Evolutionary conservation across 2,329 filamentous ascomycete species (phyloP).

Genomic region (Fonsecaea erecta): DNA sequence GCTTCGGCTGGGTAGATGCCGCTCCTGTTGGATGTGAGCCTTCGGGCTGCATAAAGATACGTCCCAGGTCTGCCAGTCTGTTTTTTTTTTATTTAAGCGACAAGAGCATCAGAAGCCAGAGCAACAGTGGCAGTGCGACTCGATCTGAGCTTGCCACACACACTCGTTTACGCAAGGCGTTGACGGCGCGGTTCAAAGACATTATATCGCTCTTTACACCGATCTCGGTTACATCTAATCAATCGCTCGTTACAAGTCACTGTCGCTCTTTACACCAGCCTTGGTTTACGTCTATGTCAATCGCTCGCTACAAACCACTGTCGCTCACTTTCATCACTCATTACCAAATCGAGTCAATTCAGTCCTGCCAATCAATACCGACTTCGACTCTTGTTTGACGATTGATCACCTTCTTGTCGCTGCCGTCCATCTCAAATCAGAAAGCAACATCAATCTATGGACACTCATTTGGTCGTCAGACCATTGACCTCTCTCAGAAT

Average conservation of each 20-base stretch:
- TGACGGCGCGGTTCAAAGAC: not conserved
- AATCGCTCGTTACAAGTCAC: too few relatives aligned
- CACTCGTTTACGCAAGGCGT: not conserved
- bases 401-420: too few relatives aligned
- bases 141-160: constrained; percentile 11
- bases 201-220: not conserved
- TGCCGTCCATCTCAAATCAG: too few relatives aligned
- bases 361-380: too few relatives aligned
- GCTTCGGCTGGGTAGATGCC: constrained; percentile 4
- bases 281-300: not conserved
- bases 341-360: not conserved
- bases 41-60: constrained; percentile 7
- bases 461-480: too few relatives aligned
- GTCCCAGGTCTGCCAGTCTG: constrained; percentile 12
- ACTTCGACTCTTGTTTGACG: too few relatives aligned
- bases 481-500: too few relatives aligned
- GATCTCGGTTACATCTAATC: not conserved
- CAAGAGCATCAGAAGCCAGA: constrained; percentile 4
- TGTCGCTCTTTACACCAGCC: not conserved
- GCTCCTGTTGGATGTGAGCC: not conserved
- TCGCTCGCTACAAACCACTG: not conserved
- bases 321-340: not conserved
- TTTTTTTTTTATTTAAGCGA: not conserved
- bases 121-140: constrained; percentile 10
- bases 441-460: too few relatives aligned